These are phyloP conservation scores for Colletotrichum tofieldiae DNA, from an alignment of 2,329 filamentous ascomycete genomes.

Conservation along the genomic window DNA sequence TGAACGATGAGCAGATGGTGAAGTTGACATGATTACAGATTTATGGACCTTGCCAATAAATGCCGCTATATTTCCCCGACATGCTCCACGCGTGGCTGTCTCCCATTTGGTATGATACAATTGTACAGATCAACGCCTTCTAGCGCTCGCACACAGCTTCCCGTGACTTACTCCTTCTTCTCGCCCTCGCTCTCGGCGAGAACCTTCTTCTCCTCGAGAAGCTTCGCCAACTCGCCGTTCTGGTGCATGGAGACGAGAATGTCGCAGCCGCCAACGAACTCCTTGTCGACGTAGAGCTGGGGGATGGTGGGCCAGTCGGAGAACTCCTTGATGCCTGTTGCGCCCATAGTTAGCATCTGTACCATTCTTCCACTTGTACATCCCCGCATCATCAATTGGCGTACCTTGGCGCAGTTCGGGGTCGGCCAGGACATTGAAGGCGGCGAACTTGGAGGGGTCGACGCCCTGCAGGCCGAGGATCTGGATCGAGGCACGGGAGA, in stretches of 20 bases:
- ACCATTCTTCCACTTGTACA: background rate
- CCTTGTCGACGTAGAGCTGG: slow-evolving; percentile 94
- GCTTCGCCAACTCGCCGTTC: slow-evolving; percentile 91
- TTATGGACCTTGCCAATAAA: slow-evolving; percentile 8
- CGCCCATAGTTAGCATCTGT: slow-evolving; percentile 23
- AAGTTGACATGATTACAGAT: background rate
- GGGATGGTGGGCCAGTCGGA: slow-evolving; percentile 99
- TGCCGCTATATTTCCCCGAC: slow-evolving; percentile 29
- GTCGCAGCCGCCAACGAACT: slow-evolving; percentile 98
- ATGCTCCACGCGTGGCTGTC: slow-evolving; percentile 15
- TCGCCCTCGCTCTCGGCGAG: slow-evolving; percentile 69
- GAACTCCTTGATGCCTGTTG: slow-evolving; percentile 95
- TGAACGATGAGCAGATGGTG: background rate
- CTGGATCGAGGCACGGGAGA: slow-evolving; percentile 95
- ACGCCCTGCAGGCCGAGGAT: slow-evolving; percentile 96
- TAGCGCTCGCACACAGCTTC: background rate
- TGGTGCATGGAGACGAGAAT: slow-evolving; percentile 98
- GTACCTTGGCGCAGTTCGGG: slow-evolving; percentile 85
- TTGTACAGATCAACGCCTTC: slow-evolving; percentile 36
- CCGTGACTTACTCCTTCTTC: slow-evolving; percentile 51
- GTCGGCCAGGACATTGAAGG: slow-evolving; percentile 97
- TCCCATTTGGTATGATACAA: slow-evolving; percentile 36
- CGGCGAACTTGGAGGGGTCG: slow-evolving; percentile 95
- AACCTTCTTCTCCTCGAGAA: slow-evolving; percentile 94
- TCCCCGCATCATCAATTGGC: slow-evolving; percentile 44